Base-by-base conservation (phyloP, 352 stramenopile genomes). In the Pythium volutum region DNA sequence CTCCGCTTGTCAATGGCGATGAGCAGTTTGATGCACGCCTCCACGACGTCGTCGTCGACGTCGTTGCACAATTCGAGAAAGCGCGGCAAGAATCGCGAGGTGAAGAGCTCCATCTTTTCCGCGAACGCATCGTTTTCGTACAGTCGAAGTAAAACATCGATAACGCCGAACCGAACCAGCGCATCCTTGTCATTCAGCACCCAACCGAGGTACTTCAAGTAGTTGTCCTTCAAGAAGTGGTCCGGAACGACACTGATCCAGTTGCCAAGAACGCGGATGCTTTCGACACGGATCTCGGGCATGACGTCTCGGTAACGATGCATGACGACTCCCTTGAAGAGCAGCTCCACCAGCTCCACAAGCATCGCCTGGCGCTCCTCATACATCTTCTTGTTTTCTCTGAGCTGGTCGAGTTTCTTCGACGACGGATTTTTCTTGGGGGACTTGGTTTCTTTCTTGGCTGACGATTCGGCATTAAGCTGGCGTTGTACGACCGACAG, bases 201-300 rank as follows among this genome's bases (percentile, higher is more conserved):
- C 95, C 95, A 98, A 6, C 92, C 95, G 52, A 98, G 83, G 70
- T 98, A 98, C 70, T 98, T 98, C 52, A 98, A 69, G 61, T 96
- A 97, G 59, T 95, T 97, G 62, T 97, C 88, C 48, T 92, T 92
- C 33, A 98, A 68, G 55, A 97, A 98, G 0, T 97, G 74, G 34
- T 96, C 87, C 0, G 94, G 91, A 20, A 97, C 59, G 15, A 86
- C 75, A 12, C 84, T 72, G 31, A 90, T 92, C 84, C 95, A 97
- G 41, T 84, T 67, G 0, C 83, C 84, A 10, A 98, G 78, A 10
- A 84, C 77, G 20, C 88, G 63, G 7, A 98, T 75, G 43, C 77
- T 97, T 27, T 85, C 76, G 9, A 77, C 66, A 22, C 96, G 91
- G 66, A 98, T 89, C 49, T 97, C 79, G 3, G 81, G 70, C 86